Evolutionary conservation across 345 rosid species (phyloP), one percentile per base, ranked within the genome.

Genomic region (Cochlearia excelsa): DNA sequence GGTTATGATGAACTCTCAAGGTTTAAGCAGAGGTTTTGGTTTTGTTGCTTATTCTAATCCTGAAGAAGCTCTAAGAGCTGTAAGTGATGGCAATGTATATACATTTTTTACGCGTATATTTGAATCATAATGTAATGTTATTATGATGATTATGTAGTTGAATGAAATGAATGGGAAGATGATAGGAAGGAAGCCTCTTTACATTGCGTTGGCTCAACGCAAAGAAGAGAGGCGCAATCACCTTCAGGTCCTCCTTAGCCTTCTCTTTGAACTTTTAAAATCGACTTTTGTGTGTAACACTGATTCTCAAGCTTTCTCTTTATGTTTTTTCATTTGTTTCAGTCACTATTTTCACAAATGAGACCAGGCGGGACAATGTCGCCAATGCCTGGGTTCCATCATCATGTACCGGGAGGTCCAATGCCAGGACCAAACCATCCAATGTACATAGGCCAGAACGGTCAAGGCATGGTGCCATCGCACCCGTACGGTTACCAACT

Each of bases 11-110:
- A 81, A 81, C 51, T 57, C 65, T 8, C 73, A 76, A 51, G 87
- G 89, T 16, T 8, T 69, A 4, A 81, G 87, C 60, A 81, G 70
- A 77, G 82, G 93, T 41, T 83, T 78, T 57, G 89, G 93, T 54
- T 83, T 83, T 68, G 89, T 83, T 71, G 82, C 89, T 30, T 85
- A 78, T 61, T 69, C 84, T 38, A 65, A 71, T 1, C 81, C 82
- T 10, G 89, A 80, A 69, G 93, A 86, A 76, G 93, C 93, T 58
- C 42, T 74, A 64, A 80, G 52, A 68, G 93, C 89, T 4, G 93
- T 86, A 63, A 50, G 79, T 76, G 40, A 4, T 2, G 7, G 1
- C 30, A 58, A 51, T 50, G 3, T 54, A 5, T 5, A 11, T 51
- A n/a, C n/a, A 35, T 2, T 27, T 52, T 0, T 41, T 27, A 2